Conservation (phyloP, 169 alveolate genomes). For the Theileria annulata region DNA sequence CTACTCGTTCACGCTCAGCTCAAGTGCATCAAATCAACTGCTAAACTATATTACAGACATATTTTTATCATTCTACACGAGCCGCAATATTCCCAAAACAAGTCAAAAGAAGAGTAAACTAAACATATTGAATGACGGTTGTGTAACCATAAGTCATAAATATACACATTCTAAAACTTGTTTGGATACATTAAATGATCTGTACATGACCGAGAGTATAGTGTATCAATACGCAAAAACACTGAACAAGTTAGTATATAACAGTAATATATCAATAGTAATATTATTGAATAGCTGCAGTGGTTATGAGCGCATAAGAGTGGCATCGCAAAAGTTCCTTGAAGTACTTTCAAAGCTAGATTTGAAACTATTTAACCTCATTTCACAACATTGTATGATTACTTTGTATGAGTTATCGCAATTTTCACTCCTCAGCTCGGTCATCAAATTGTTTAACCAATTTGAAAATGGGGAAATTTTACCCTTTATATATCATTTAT, state of each 20-base stretch:
- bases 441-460: neutral
- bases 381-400: neutral
- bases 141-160: neutral
- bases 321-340: conserved; percentile 2
- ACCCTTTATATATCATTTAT: neutral
- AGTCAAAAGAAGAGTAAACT: neutral
- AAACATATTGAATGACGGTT: conserved; percentile 1
- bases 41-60: neutral
- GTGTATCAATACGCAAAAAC: neutral
- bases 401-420: neutral
- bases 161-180: neutral
- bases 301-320: neutral
- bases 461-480: neutral
- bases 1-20: neutral
- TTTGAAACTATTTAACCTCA: neutral
- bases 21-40: neutral
- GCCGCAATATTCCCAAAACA: neutral
- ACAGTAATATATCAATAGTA: conserved; percentile 3
- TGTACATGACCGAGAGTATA: neutral
- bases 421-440: neutral
- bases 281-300: neutral
- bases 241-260: neutral
- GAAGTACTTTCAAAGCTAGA: neutral
- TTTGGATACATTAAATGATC: neutral
- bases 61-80: neutral